Base-by-base conservation (phyloP, 495 filamentous ascomycete species). In the Tuber aestivum region DNA sequence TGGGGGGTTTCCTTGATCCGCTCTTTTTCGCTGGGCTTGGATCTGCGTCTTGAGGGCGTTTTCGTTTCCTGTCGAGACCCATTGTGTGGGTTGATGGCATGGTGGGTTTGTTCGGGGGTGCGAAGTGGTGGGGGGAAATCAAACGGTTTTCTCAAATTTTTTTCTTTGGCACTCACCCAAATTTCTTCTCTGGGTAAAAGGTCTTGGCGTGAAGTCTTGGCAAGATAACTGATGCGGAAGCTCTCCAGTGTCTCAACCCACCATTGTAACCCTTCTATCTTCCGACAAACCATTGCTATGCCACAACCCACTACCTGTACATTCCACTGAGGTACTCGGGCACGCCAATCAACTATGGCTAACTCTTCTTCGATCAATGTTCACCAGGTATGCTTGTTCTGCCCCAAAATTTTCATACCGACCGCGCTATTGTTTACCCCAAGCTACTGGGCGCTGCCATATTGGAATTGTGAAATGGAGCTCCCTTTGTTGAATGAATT, bases 61-160 rank as follows among this genome's bases (percentile, higher is more conserved):
- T 82, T 14, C 80, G 73, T 50, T 82, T 82, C 70, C 79, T 82
- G 68, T 82, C 80, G 18, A 74, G 69, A 37, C 76, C 72, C 80
- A 82, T 82, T 79, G 48, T 35, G 35, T 27, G 40, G 32, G 42
- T 41, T 40, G 70, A 41, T 71, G 18, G 21, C 42, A 71, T 14
- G 23, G 38, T 41, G 70, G n/a, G 70, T 41, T 41, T 71, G 70
- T 41, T 41, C 40, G 35, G 42, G 35, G 70, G 70, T 41, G 5
- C 23, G 16, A 71, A 27, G 35, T 48, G 35, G 38, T 71, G 70
- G 56, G 56, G 21, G 27, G 56, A 32, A 35, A 16, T 35, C 27
- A 18, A 65, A 35, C 12, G 1, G 3, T 32, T 32, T 61, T 12
- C 10, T 4, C 12, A 3, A 32, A 27, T 61, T 65, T 65, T 65